Evolutionary conservation across 306 rosid species (phyloP).

Genomic region (Mimosa pudica): DNA sequence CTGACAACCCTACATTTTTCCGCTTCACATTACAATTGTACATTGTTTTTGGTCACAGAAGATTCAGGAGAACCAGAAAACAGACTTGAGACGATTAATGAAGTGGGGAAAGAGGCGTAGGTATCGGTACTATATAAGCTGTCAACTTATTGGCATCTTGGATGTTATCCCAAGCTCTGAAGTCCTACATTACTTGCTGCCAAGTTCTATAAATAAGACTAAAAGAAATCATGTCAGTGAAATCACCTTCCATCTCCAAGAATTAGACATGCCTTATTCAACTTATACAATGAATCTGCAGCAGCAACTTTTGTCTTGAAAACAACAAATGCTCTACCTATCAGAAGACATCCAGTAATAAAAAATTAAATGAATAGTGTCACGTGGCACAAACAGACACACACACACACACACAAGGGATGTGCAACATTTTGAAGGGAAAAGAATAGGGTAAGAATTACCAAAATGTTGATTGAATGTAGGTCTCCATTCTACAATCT

Average conservation of each 20-base stretch:
- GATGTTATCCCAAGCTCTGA: neutral
- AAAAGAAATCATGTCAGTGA: constrained; percentile 9
- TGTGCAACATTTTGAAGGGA: neutral
- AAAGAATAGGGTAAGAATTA: constrained; percentile 28
- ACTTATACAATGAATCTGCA: constrained; percentile 40
- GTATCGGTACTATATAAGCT: neutral
- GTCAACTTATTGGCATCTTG: neutral
- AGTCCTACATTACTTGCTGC: neutral
- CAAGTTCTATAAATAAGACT: neutral
- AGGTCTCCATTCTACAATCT: constrained; percentile 45
- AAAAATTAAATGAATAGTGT: neutral
- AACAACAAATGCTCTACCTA: constrained; percentile 70
- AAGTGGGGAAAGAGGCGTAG: neutral
- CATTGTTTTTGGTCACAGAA: neutral
- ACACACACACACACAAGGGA: neutral
- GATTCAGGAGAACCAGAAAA: neutral
- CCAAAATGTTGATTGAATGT: constrained; percentile 47
- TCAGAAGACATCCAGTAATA: constrained; percentile 14
- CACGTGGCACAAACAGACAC: neutral
- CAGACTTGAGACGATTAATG: neutral
- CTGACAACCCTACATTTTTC: constrained; percentile 39
- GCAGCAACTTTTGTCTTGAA: constrained; percentile 59
- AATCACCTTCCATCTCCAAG: constrained; percentile 60
- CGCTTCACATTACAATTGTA: neutral
- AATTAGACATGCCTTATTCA: constrained; percentile 52